phyloP scores from a whole-genome alignment of 495 filamentous ascomycete species.

The Letharia columbiana region DNA sequence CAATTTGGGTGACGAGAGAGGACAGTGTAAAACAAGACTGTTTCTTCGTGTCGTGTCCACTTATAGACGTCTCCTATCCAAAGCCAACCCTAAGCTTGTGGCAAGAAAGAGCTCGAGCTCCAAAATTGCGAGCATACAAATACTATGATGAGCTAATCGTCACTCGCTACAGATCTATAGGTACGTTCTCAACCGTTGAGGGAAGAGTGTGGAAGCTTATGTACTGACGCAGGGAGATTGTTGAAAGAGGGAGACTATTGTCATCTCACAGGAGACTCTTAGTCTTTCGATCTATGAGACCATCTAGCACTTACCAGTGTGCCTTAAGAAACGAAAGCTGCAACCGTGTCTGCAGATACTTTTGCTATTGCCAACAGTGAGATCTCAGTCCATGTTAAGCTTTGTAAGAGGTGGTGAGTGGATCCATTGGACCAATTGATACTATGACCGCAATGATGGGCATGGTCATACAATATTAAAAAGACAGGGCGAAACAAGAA shows the following conservation, averaged over 20 bases:
- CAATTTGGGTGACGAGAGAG: not conserved
- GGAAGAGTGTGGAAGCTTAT: not conserved
- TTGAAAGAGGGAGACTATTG: not conserved
- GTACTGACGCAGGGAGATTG: not conserved
- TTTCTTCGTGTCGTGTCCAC: not conserved
- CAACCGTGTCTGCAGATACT: not conserved
- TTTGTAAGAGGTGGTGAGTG: not conserved
- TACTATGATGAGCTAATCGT: not conserved
- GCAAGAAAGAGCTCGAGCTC: not conserved
- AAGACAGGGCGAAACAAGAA: not conserved
- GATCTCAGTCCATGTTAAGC: not conserved
- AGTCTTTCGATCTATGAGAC: not conserved
- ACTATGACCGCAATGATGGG: not conserved
- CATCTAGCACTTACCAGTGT: not conserved
- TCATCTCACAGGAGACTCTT: not conserved
- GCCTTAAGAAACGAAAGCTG: not conserved
- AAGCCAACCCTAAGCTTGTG: not conserved
- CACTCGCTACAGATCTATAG: not conserved
- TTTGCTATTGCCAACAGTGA: not conserved
- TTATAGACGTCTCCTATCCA: not conserved
- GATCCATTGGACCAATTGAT: not conserved
- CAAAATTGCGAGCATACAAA: not conserved
- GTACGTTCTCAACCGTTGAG: not conserved
- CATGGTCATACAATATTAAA: not conserved
- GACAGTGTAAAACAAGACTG: not conserved